Evolutionary conservation across 306 rosid species (phyloP).

Genomic region (Medicago ruthenica): DNA sequence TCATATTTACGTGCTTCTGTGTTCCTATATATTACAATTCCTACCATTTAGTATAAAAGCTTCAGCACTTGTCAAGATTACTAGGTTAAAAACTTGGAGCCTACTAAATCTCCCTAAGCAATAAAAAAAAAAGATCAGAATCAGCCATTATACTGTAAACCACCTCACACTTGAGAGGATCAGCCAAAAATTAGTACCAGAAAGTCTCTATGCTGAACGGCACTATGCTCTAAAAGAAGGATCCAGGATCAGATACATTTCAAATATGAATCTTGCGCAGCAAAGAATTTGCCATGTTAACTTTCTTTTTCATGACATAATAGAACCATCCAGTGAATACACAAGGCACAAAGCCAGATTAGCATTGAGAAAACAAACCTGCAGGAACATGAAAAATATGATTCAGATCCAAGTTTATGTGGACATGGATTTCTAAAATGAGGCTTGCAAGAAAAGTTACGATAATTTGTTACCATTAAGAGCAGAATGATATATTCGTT

Average conservation of each 20-base stretch:
- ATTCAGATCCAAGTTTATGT: conserved; percentile 50
- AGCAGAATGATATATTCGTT: conserved; percentile 84
- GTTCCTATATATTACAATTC: conserved; percentile 2
- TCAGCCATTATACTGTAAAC: conserved; percentile 23
- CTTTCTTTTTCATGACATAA: conserved; percentile 11
- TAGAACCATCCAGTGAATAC: conserved; percentile 46
- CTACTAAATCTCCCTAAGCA: conserved; percentile 24
- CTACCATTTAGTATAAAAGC: background rate
- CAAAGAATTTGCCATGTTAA: conserved; percentile 17
- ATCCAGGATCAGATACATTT: conserved; percentile 35
- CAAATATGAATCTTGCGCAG: conserved; percentile 35
- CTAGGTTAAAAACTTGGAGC: conserved; percentile 11
- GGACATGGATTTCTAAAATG: background rate
- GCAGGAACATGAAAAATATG: conserved; percentile 60
- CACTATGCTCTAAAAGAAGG: conserved; percentile 10
- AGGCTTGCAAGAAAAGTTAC: background rate
- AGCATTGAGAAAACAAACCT: conserved; percentile 68
- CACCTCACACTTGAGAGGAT: conserved; percentile 6
- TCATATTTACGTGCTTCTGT: conserved; percentile 18
- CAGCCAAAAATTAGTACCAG: conserved; percentile 12
- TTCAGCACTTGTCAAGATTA: background rate
- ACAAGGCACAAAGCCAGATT: conserved; percentile 54
- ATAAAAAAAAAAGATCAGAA: conserved; percentile 6
- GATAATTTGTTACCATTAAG: conserved; percentile 66
- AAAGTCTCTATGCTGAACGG: conserved; percentile 23